phyloP scores from a whole-genome alignment of 495 filamentous ascomycete species.

The Cetradonia linearis region DNA sequence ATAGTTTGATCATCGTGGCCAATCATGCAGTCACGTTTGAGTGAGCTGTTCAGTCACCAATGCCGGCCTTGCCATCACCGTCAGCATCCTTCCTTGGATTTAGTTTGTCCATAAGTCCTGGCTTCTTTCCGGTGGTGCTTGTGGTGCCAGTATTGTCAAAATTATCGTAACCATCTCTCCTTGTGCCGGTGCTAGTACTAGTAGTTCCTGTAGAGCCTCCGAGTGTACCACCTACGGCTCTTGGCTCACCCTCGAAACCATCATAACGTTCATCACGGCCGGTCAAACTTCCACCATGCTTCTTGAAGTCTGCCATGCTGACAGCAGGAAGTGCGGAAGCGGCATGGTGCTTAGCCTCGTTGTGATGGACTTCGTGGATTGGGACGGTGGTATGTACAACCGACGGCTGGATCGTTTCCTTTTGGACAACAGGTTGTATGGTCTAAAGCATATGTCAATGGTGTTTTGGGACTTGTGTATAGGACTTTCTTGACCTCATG shows the following conservation, averaged over 20 bases:
- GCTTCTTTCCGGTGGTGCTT: constrained; percentile 25
- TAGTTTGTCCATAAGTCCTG: constrained; percentile 36
- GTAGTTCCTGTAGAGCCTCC: constrained; percentile 19
- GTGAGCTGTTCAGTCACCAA: constrained; percentile 30
- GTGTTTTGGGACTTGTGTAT: constrained; percentile 27
- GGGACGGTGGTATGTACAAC: constrained; percentile 60
- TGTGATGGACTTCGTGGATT: constrained; percentile 56
- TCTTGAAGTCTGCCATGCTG: constrained; percentile 49
- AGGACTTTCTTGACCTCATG: constrained; percentile 13
- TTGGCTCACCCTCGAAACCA: constrained; percentile 47
- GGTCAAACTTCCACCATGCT: constrained; percentile 43
- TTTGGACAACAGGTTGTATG: constrained; percentile 56
- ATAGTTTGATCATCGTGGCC: not conserved
- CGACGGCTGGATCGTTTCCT: constrained; percentile 53
- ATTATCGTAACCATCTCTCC: constrained; percentile 3
- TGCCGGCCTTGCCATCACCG: constrained; percentile 37
- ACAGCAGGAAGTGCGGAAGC: constrained; percentile 49
- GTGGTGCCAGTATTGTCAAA: constrained; percentile 9
- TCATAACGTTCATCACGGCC: constrained; percentile 46
- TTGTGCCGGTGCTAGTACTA: constrained; percentile 13
- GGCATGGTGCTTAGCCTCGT: constrained; percentile 48
- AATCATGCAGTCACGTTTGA: not conserved
- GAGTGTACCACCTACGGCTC: constrained; percentile 34
- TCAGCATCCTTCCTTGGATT: constrained; percentile 36
- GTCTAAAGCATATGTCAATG: constrained; percentile 37